These are phyloP conservation scores for Grammothele lineata DNA, from an alignment of 768 basidiomycete genomes.

Conservation along the genomic window DNA sequence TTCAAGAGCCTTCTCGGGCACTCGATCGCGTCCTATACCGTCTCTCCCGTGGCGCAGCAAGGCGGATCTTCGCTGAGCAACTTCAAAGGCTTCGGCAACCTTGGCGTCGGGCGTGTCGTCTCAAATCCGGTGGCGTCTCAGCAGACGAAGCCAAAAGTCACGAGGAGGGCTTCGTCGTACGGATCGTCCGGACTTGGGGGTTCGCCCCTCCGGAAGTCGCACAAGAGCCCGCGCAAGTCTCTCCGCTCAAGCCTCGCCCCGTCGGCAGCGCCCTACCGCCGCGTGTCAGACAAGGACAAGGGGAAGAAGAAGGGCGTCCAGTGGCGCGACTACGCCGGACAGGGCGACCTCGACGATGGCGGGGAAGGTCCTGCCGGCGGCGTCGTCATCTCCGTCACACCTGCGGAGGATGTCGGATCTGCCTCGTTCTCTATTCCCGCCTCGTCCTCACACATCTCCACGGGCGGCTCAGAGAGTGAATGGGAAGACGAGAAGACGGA, in stretches of 20 bases:
- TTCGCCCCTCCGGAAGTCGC: conserved; percentile 40
- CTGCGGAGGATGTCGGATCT: conserved; percentile 22
- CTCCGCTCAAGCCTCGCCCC: conserved; percentile 55
- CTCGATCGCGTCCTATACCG: conserved; percentile 56
- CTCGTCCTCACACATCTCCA: conserved; percentile 10
- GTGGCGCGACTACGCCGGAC: conserved; percentile 86
- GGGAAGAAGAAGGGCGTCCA: conserved; percentile 73
- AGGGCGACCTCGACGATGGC: conserved; percentile 71
- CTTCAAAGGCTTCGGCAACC: conserved; percentile 49
- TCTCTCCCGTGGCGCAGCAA: conserved; percentile 25
- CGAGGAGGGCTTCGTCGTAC: conserved; percentile 43
- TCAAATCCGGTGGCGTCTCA: conserved; percentile 42
- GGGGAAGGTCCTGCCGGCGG: conserved; percentile 23
- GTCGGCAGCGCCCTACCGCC: conserved; percentile 52
- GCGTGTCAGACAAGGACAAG: conserved; percentile 61
- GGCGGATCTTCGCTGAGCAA: conserved; percentile 34
- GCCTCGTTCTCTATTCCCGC: conserved; percentile 19
- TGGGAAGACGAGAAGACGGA: conserved; percentile 91
- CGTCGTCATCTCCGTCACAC: conserved; percentile 17
- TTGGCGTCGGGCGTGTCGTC: conserved; percentile 42
- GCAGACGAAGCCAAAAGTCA: conserved; percentile 29
- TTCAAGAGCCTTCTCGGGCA: conserved; percentile 67
- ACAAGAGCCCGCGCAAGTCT: conserved; percentile 57
- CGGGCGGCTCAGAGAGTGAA: conserved; percentile 67
- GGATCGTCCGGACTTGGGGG: conserved; percentile 23